These are phyloP conservation scores for Pezicula radicicola DNA, from an alignment of 2,329 filamentous ascomycete species.

Conservation along the genomic window DNA sequence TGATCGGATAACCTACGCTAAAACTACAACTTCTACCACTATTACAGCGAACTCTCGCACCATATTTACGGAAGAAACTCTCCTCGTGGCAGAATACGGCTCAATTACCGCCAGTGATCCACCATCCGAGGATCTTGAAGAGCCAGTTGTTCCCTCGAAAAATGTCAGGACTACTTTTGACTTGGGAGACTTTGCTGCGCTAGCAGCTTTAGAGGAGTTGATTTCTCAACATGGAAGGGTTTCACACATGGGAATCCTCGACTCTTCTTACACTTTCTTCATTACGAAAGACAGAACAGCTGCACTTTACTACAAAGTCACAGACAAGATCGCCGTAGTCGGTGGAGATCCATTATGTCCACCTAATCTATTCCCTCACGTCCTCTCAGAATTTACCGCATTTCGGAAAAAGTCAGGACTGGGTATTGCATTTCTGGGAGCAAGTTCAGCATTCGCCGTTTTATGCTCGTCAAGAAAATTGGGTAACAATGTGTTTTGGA, in stretches of 20 bases:
- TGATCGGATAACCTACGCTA: background rate
- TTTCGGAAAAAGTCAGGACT: conserved; percentile 29
- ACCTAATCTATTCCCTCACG: conserved; percentile 13
- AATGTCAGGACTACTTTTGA: conserved; percentile 22
- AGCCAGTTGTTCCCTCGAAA: background rate
- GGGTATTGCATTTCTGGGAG: conserved; percentile 34
- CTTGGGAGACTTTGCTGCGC: conserved; percentile 29
- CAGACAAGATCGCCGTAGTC: conserved; percentile 30
- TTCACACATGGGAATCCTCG: conserved; percentile 40
- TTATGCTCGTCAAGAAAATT: conserved; percentile 26
- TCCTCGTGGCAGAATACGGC: too few relatives aligned
- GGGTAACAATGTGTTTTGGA: conserved; percentile 32
- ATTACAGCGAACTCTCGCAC: background rate
- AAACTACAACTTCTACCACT: background rate
- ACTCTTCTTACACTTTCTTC: conserved; percentile 37
- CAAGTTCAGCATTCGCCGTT: conserved; percentile 29
- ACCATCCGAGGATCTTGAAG: background rate
- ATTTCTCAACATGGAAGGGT: conserved; percentile 32
- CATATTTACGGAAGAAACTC: background rate
- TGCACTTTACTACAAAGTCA: conserved; percentile 10
- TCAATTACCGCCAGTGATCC: too few relatives aligned
- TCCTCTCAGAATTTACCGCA: conserved; percentile 32
- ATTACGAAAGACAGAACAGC: conserved; percentile 31
- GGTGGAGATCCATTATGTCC: conserved; percentile 36
- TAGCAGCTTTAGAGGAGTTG: conserved; percentile 28